Evolutionary conservation across 805 yeast genomes (phyloP).

Genomic region (Naumovozyma castellii): DNA sequence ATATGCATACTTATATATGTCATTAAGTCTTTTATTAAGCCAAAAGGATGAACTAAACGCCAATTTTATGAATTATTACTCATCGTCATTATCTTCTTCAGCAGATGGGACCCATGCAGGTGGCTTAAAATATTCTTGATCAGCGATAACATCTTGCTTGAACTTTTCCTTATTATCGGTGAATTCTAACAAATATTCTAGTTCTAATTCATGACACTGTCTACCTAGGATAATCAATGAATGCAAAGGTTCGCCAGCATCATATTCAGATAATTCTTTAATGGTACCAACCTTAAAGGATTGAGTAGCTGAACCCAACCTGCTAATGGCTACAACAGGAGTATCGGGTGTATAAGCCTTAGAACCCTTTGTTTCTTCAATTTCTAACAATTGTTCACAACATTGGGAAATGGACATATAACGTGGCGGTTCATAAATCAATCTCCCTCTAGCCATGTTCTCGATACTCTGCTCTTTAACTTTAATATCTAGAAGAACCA

Average conservation of each 20-base stretch:
- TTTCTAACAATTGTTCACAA: slow-evolving; percentile 76
- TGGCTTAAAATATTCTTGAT: slow-evolving; percentile 68
- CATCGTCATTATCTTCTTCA: slow-evolving; percentile 27
- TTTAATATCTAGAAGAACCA: slow-evolving; percentile 80
- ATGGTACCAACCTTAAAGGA: slow-evolving; percentile 77
- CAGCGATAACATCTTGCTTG: slow-evolving; percentile 34
- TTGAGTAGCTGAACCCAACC: slow-evolving; percentile 83
- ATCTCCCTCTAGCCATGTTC: slow-evolving; percentile 85
- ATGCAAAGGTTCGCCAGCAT: slow-evolving; percentile 90
- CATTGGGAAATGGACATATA: slow-evolving; percentile 90
- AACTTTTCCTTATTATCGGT: slow-evolving; percentile 50
- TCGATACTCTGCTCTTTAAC: slow-evolving; percentile 95
- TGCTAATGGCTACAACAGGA: slow-evolving; percentile 87
- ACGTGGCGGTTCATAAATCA: slow-evolving; percentile 92
- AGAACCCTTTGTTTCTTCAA: slow-evolving; percentile 70
- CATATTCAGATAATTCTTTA: slow-evolving; percentile 66
- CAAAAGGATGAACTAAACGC: too few species aligned
- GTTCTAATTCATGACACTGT: slow-evolving; percentile 87
- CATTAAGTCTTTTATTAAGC: too few species aligned
- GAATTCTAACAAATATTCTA: slow-evolving; percentile 73
- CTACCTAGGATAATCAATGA: slow-evolving; percentile 85
- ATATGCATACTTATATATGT: too few species aligned
- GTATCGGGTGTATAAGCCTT: slow-evolving; percentile 76
- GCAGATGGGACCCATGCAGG: slow-evolving; percentile 53
- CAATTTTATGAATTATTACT: too few species aligned